Evolutionary conservation across 352 stramenopile genomes (phyloP), one percentile per base, ranked within the genome.

Genomic region (Thalassiosira ordinaria): DNA sequence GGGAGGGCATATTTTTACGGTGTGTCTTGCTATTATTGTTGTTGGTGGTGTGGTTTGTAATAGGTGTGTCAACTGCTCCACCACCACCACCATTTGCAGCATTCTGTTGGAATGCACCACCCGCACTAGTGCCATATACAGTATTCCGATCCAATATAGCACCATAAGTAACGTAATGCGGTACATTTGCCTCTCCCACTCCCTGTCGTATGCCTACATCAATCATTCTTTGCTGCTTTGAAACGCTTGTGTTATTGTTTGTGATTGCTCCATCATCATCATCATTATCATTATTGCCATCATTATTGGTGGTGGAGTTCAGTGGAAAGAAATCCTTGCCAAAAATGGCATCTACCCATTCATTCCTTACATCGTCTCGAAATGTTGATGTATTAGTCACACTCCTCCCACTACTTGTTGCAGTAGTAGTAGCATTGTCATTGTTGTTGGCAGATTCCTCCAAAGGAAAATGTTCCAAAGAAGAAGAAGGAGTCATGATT

Each of bases 291-390:
- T n/a, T n/a, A n/a, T n/a, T n/a, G n/a, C n/a, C n/a, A n/a, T n/a
- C n/a, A n/a, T n/a, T n/a, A n/a, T n/a, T n/a, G n/a, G n/a, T n/a
- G n/a, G n/a, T n/a, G n/a, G n/a, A n/a, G n/a, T n/a, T n/a, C 18
- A 26, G n/a, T 31, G 71, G 75, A 53, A 81, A 84, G 62, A 85
- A 91, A 24, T 86, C 70, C 27, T 37, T 71, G 26, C 88, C 88
- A 74, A 93, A 93, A 0, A 91, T 65, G 14, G 88, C 88, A 78
- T 91, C 77, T 11, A 91, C 86, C 85, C 85, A 93, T 72, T 88
- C 84, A 52, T 86, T 72, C 14, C 84, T 29, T n/a, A 87, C 63
- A 59, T 82, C 72, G 44, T 60, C 35, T 53, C 78, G 33, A 68
- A 79, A 80, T 9, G 51, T 79, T 1, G 61, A n/a, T n/a, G n/a